Base-by-base conservation (phyloP, 2,329 filamentous ascomycete species). In the Colletotrichum viniferum region DNA sequence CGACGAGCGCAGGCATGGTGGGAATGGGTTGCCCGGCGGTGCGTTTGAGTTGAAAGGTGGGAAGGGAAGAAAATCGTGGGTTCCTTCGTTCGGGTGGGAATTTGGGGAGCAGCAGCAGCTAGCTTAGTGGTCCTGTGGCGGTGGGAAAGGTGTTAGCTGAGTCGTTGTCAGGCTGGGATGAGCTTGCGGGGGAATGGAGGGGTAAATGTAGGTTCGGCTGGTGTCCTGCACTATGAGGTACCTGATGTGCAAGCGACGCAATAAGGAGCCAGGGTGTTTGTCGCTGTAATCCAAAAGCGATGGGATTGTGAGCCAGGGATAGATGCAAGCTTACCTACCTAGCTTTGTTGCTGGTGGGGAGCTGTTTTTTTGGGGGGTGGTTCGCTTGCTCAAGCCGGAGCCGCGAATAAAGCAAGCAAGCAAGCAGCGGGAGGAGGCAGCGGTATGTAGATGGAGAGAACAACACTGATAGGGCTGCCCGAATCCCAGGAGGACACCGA, bases 1-100 rank as follows among this genome's bases (percentile, higher is more conserved):
- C 81, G 66, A 82, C 81, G 76, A 81, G 80, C 67, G 79, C 81
- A 38, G 85, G 82, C 85, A 87, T 86, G 68, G 69, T 83, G 78
- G 66, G 12, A 52, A 24, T 30, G 52, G n/a, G 32, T 73, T 70
- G 66, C 65, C 64, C 16, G 55, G 36, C 38, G 32, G 30, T 71
- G 52, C 32, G 38, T 48, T 48, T n/a, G 26, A 34, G 36, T 55
- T 56, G 55, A 9, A 21, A 38, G 13, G 26, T n/a, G n/a, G 38
- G 34, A 69, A 52, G 43, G 18, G 30, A 43, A 69, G 66, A 66
- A 64, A 62, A 55, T 74, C 21, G 58, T 69, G 36, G 55, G 69
- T 32, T 73, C 64, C 34, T 55, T 52, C 43, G 43, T 52, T 52
- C 38, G 21, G 26, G 69, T 64, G 63, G 58, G 28, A 69, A 70